Base-by-base conservation (phyloP, 495 filamentous ascomycete genomes). In the Annulohypoxylon nitens region DNA sequence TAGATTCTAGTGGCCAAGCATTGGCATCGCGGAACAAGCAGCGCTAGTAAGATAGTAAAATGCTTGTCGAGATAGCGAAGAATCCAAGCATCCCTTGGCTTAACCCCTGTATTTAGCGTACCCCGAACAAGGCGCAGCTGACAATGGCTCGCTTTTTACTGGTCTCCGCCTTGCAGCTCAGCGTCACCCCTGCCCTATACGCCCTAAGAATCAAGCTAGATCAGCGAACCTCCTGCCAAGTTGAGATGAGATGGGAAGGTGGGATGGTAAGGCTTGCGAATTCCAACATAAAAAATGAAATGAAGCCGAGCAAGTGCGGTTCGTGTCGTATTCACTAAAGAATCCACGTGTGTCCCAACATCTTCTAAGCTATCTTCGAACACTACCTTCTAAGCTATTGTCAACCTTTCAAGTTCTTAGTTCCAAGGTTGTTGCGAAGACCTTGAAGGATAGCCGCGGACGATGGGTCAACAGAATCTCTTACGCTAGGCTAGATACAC, bases 1-100 rank as follows among this genome's bases (percentile, higher is more conserved):
- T 63, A 34, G 47, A 11, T 26, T 67, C 63, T 36, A 63, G 61
- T 64, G 75, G 73, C 69, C 67, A 77, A 77, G 69, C 51, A 71
- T 70, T 70, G 69, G 48, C 43, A 43, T 57, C 12, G 41, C 41
- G 54, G 41, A 57, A 11, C 36, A 66, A 47, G 12, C 41, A 36
- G 25, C 41, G 53, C 60, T 60, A 64, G 20, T 2, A 36, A 66
- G 37, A 67, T 67, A 64, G 20, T 6, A 51, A 66, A 59, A 67
- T 59, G 51, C 64, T 67, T 67, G 39, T 67, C 25, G n/a, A 59
- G 50, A 54, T 54, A 54, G 23, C 25, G 36, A 50, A 36, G 34
- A 18, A 7, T 34, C 36, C 23, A 48, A 36, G 48, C 33, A 14
- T 34, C 36, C 23, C 41, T 33, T 37, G 10, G 23, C 14, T 1